Base-by-base conservation (phyloP, 202 grass and related monocot species). In the Setaria viridis region DNA sequence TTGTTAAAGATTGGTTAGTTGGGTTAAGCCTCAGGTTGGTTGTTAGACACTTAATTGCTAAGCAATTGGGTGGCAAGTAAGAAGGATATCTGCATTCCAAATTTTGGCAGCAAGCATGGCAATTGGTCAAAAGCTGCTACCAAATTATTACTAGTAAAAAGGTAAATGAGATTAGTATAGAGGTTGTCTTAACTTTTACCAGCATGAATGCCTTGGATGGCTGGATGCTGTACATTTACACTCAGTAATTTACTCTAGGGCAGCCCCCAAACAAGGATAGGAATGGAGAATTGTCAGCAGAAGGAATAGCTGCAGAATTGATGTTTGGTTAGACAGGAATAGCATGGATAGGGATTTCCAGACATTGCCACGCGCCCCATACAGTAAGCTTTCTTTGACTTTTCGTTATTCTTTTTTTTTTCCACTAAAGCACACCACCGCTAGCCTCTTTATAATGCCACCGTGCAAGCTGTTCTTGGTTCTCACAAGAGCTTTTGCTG, bases 401-500 rank as follows among this genome's bases (percentile, higher is more conserved):
- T 80, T 74, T 82, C 71, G 7, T 69, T 69, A 7, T 51, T 67
- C 53, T 76, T 67, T 78, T 43, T 43, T 49, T 39, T 7, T n/a
- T 4, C 46, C 62, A 76, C 39, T 82, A 77, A 62, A 82, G 85
- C 54, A 43, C 33, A 51, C 20, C 79, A 41, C 51, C 62, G 20
- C 41, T 15, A 62, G 50, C 53, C 79, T 87, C 62, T 69, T 77
- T 87, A 82, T 77, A 70, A 77, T 59, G 79, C 64, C 79, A 77
- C 86, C 62, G 7, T 51, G 53, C 86, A 54, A 45, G 71, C 77
- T 87, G 30, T 87, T 67, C 48, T 68, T 58, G 49, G 85, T 39
- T 82, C 70, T 51, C 63, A 78, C 75, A 60, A 70, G 37, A 72
- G 43, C 84, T 71, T 79, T 85, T 42, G 75, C 75, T 70, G 53